Percentiles rank a stretch among this genome's conserved stretches.
Evolutionary conservation across 495 filamentous ascomycete species (phyloP).

Genomic region (Penicillium canariense): DNA sequence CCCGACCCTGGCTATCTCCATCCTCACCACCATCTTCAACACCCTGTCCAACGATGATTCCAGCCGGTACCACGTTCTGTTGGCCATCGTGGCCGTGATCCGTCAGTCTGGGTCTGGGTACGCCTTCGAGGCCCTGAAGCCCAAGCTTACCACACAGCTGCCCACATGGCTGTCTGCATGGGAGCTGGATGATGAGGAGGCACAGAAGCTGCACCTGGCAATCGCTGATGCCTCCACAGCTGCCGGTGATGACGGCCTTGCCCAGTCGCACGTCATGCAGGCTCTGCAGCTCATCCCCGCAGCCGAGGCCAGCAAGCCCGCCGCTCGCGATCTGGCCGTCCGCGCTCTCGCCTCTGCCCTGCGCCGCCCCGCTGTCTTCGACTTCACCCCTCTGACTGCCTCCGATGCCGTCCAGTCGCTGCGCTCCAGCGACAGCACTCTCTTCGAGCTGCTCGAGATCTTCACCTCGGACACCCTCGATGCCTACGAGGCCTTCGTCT

Average conservation of each 20-base stretch:
- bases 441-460: constrained; percentile 89
- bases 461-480: constrained; percentile 91
- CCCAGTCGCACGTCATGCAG: constrained; percentile 79
- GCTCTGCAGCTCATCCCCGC: constrained; percentile 79
- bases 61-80: constrained; percentile 82
- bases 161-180: constrained; percentile 79
- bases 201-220: constrained; percentile 74
- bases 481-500: constrained; percentile 88
- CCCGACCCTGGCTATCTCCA: constrained; percentile 75
- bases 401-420: constrained; percentile 86
- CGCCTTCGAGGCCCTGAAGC: constrained; percentile 76
- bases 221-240: constrained; percentile 77
- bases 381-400: constrained; percentile 89
- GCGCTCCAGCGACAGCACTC: constrained; percentile 72
- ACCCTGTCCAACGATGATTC: constrained; percentile 72
- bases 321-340: constrained; percentile 77
- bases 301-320: constrained; percentile 62
- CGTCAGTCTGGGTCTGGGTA: constrained; percentile 62
- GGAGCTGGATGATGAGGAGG: constrained; percentile 77
- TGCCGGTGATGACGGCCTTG: constrained; percentile 69
- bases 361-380: constrained; percentile 71
- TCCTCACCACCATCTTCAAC: constrained; percentile 96
- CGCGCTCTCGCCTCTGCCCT: constrained; percentile 83
- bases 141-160: constrained; percentile 70
- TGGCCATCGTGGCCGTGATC: constrained; percentile 78